Evolutionary conservation across 305 asterid species (phyloP), one percentile per base, ranked within the genome.

Genomic region (Solanum aculeatissimum): DNA sequence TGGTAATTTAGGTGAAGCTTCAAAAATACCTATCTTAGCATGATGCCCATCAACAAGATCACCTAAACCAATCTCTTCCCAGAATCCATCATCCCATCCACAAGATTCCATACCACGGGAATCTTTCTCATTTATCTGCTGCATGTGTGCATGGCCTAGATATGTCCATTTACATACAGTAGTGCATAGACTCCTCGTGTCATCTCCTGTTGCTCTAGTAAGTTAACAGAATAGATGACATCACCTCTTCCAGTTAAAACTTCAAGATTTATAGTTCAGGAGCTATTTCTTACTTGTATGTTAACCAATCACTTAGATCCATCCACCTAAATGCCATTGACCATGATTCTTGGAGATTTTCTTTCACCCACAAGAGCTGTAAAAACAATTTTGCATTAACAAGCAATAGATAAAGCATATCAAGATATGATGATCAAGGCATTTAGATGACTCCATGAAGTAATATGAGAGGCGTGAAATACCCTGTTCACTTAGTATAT

Each of bases 111-210:
- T 97, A 89, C 83, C 92, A 54, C 91, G 94, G 53, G 97, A 92
- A 85, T 92, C 93, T 83, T 66, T 89, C 92, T 97, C 98, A 72
- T 89, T 88, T 79, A 87, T 89, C 89, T 94, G 98, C 65, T 93
- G 95, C 98, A 95, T 91, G 87, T 97, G 99, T 40, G 99, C 99
- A 91, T 97, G 99, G 47, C 98, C 99, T 84, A 97, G 92, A 88
- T 97, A 97, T 62, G 98, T 95, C 99, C 99, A 97, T 88, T 97
- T 97, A 94, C 99, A 97, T 85, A 92, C 99, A 49, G 96, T 94
- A 54, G 99, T 95, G 95, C 99, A 95, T 87, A 97, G 89, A 90
- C 99, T 97, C 84, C 99, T 92, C 35, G 98, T 95, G 88, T 97
- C 99, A 90, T 97, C 99, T 90, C 99, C 99, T 4, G 99, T 92